phyloP scores from a whole-genome alignment of 176 grass and related monocot genomes.

The Oryza coarctata region DNA sequence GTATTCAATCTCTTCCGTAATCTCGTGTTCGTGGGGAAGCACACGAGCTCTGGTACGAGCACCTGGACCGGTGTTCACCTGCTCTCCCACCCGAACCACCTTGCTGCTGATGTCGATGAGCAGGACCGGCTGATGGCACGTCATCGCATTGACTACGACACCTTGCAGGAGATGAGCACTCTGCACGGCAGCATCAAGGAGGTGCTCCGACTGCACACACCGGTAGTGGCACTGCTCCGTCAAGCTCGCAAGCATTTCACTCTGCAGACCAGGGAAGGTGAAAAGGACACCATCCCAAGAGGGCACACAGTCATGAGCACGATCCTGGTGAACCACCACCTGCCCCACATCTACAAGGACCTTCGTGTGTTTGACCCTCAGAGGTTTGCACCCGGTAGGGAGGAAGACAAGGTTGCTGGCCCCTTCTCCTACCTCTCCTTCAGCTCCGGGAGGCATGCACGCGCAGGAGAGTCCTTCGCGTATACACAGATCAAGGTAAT shows the following conservation, averaged over 20 bases:
- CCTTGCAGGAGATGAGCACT: neutral
- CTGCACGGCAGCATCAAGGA: neutral
- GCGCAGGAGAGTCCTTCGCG: neutral
- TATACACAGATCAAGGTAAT: slow-evolving; percentile 12
- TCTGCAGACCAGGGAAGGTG: neutral
- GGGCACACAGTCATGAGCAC: neutral
- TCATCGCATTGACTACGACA: neutral
- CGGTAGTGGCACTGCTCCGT: neutral
- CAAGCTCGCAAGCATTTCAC: neutral
- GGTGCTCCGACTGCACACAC: neutral
- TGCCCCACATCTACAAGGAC: neutral
- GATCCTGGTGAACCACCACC: neutral
- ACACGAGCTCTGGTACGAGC: slow-evolving; percentile 39
- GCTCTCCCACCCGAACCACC: neutral
- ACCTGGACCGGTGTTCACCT: slow-evolving; percentile 42
- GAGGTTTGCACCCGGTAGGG: neutral
- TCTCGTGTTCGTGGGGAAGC: slow-evolving; percentile 45
- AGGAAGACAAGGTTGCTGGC: neutral
- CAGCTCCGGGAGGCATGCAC: neutral
- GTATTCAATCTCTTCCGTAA: slow-evolving; percentile 42
- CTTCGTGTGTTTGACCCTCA: neutral
- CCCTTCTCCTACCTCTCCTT: neutral
- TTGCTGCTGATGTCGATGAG: neutral
- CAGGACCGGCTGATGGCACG: neutral
- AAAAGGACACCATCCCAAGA: neutral